phyloP scores from a whole-genome alignment of 2,329 filamentous ascomycete species.

The Dryadomyces quercivorus region DNA sequence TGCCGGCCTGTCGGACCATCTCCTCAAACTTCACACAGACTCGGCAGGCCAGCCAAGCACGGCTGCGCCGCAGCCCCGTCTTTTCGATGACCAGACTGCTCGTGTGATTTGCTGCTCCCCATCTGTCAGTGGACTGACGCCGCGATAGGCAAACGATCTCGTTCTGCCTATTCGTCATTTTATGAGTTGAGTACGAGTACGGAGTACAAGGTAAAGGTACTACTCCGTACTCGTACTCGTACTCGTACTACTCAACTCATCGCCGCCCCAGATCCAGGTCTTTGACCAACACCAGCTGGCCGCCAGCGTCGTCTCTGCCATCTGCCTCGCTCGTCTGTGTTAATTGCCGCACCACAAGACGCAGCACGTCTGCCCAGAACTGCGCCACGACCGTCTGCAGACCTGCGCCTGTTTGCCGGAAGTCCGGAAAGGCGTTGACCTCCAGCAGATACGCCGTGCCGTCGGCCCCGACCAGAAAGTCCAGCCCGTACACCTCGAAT shows the following conservation, averaged over 20 bases:
- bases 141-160: too few species aligned
- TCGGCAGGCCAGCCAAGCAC: background rate
- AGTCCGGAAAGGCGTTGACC: slow-evolving; percentile 94
- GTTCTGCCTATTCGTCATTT: background rate
- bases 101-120: too few species aligned
- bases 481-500: slow-evolving; percentile 85
- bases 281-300: slow-evolving; percentile 37
- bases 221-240: too few species aligned
- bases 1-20: background rate
- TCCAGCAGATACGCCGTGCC: slow-evolving; percentile 63
- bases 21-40: too few species aligned
- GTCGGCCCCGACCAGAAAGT: slow-evolving; percentile 63
- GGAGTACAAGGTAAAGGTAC: too few species aligned
- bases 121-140: too few species aligned
- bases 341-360: slow-evolving; percentile 52
- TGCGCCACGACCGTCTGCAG: slow-evolving; percentile 59
- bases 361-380: slow-evolving; percentile 65
- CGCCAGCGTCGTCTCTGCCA: background rate
- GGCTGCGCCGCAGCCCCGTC: background rate
- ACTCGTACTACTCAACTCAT: too few species aligned
- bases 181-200: too few species aligned
- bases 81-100: too few species aligned
- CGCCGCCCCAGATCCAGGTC: slow-evolving; percentile 40
- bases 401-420: slow-evolving; percentile 75
- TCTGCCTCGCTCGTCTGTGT: slow-evolving; percentile 10